Conservation (phyloP, 768 basidiomycete species). For the Cystofilobasidium ferigula region DNA sequence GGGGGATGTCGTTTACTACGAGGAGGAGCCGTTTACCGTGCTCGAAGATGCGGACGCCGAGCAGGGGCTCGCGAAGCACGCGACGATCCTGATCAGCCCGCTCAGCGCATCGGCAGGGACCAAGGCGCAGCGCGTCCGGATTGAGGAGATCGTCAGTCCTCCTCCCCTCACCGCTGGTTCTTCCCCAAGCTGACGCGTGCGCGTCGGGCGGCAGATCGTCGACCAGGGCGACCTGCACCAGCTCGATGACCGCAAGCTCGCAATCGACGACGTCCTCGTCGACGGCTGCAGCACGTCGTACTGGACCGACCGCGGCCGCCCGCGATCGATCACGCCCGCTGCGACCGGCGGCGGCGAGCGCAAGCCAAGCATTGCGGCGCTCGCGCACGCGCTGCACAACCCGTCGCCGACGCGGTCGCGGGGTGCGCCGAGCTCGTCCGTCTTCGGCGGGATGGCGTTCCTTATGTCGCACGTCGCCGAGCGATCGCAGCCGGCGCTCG, state of each 20-base stretch:
- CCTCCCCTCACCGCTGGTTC: not conserved
- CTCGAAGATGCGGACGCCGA: not conserved
- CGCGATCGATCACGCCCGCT: too few relatives aligned
- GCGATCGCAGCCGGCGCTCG: not conserved
- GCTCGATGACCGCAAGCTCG: not conserved
- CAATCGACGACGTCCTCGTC: not conserved
- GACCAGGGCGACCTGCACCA: not conserved
- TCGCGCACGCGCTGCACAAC: not conserved
- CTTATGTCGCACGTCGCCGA: not conserved
- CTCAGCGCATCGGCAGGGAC: not conserved
- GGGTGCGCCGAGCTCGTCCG: not conserved
- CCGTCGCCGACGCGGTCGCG: not conserved
- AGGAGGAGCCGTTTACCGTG: not conserved
- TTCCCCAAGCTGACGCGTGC: not conserved
- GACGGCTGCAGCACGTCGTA: not conserved
- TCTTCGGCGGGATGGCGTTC: not conserved
- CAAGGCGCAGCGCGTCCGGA: not conserved
- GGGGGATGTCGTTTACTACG: not conserved
- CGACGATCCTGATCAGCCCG: not conserved
- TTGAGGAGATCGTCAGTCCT: not conserved
- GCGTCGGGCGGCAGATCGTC: not conserved
- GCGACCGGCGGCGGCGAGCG: not conserved
- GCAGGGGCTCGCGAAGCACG: not conserved
- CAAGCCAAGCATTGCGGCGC: not conserved
- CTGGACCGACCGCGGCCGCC: not conserved